Conservation (phyloP, 163 green algal species). For the Scenedesmus sp. region DNA sequence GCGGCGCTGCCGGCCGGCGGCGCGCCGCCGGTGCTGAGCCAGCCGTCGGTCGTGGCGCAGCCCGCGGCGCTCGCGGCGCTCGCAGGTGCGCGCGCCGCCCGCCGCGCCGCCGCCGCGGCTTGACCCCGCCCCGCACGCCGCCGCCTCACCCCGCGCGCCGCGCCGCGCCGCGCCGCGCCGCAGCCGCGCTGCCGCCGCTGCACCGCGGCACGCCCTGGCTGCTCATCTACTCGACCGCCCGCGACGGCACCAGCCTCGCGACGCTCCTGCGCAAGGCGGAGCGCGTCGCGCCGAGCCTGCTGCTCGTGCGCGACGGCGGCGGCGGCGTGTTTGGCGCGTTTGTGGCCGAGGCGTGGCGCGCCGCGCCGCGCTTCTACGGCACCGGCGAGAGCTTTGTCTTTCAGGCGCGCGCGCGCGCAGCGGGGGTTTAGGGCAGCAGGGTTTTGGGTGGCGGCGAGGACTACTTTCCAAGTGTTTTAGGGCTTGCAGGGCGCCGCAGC, state of each 20-base stretch:
- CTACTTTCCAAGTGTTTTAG: not conserved
- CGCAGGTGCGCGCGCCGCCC: not conserved
- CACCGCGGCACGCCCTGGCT: conserved; percentile 54
- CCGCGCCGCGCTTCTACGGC: conserved; percentile 75
- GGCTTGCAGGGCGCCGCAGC: too few species aligned
- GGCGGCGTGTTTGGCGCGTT: conserved; percentile 82
- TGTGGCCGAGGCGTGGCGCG: conserved; percentile 70
- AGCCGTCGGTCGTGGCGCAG: conserved; percentile 19
- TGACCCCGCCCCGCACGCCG: too few species aligned
- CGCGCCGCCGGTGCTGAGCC: not conserved
- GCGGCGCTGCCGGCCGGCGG: not conserved
- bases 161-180: not conserved
- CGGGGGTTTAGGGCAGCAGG: conserved; percentile 5
- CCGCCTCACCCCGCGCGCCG: too few species aligned
- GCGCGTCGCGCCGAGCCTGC: conserved; percentile 51
- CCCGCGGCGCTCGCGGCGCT: conserved; percentile 28
- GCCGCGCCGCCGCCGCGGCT: too few species aligned
- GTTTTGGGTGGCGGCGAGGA: not conserved
- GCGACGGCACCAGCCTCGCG: conserved; percentile 76
- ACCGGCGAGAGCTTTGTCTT: conserved; percentile 84
- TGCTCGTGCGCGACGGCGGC: conserved; percentile 61
- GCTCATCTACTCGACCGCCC: conserved; percentile 68
- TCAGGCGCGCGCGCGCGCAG: conserved; percentile 46
- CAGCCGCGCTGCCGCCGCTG: conserved; percentile 28
- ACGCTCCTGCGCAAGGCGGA: conserved; percentile 77